Conservation (phyloP, 495 filamentous ascomycete species). For the Hamigera avellanea region DNA sequence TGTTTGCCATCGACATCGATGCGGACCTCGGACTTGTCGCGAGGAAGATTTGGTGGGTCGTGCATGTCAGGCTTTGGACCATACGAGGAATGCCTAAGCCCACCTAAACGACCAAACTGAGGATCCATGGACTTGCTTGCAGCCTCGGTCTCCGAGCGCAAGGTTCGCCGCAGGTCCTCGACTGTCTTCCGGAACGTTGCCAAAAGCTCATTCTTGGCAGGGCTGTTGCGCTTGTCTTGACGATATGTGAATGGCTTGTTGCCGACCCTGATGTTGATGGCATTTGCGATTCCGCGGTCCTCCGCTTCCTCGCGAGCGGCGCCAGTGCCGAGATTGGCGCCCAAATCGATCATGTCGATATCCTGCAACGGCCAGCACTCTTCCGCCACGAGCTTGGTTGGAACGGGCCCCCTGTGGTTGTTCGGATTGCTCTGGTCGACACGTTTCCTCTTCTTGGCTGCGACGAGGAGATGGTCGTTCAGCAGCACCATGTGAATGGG, state of each 20-base stretch:
- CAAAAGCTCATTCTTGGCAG: constrained; percentile 69
- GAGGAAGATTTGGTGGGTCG: constrained; percentile 56
- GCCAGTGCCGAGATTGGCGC: constrained; percentile 45
- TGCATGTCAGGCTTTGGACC: constrained; percentile 33
- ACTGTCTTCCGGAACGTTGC: constrained; percentile 83
- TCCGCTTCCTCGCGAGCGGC: constrained; percentile 40
- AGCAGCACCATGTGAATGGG: constrained; percentile 82
- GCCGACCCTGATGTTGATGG: constrained; percentile 82
- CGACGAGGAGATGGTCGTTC: constrained; percentile 89
- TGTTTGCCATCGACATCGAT: constrained; percentile 96
- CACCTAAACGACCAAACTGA: constrained; percentile 62
- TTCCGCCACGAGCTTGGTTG: constrained; percentile 78
- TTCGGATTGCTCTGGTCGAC: constrained; percentile 47
- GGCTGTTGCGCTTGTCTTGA: constrained; percentile 58
- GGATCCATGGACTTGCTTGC: constrained; percentile 66
- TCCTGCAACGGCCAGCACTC: constrained; percentile 91
- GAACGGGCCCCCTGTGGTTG: constrained; percentile 44
- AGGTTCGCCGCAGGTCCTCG: constrained; percentile 74
- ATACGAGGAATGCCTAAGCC: constrained; percentile 15
- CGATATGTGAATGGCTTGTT: constrained; percentile 89
- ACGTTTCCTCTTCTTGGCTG: constrained; percentile 82
- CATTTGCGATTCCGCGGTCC: constrained; percentile 64
- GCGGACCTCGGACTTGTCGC: constrained; percentile 60
- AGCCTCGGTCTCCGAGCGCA: constrained; percentile 75
- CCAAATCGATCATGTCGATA: constrained; percentile 84